A percentile compares a stretch with the other conserved stretches of the same genome.
Evolutionary conservation across 78 protist species (phyloP).

Genomic region (Dictyostelium firmibasis): DNA sequence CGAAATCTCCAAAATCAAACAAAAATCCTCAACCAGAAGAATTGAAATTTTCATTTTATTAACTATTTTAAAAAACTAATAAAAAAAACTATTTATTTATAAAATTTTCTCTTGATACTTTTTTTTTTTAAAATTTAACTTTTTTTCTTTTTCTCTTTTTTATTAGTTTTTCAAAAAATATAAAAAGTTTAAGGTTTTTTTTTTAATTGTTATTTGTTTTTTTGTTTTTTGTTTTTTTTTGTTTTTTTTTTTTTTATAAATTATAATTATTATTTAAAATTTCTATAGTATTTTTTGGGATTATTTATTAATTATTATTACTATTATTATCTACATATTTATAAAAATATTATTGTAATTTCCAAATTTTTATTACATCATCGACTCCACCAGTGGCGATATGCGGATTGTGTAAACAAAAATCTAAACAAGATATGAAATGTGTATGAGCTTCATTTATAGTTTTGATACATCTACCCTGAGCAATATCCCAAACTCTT

Average conservation of each 20-base stretch:
- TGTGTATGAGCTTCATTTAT: conserved; percentile 84
- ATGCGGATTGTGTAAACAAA: conserved; percentile 65
- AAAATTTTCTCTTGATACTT: not conserved
- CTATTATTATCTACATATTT: not conserved
- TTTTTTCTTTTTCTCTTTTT: not conserved
- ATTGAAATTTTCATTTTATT: not conserved
- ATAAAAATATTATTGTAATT: conserved; percentile 37
- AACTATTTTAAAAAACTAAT: not conserved
- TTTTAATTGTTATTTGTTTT: not conserved
- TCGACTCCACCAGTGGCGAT: conserved; percentile 84
- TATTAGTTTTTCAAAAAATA: too few relatives aligned
- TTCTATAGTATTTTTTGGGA: not conserved
- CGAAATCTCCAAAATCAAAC: not conserved
- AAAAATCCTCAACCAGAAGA: not conserved
- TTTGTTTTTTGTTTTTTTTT: not conserved
- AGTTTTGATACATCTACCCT: conserved; percentile 83
- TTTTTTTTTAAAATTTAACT: not conserved
- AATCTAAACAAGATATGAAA: conserved; percentile 82
- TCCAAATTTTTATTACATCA: conserved; percentile 81
- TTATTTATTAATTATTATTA: not conserved
- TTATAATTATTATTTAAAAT: not conserved
- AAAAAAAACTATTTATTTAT: not conserved
- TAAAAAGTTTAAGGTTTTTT: too few relatives aligned
- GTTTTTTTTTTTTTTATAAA: not conserved
- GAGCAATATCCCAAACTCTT: conserved; percentile 86